A percentile compares a stretch with the other conserved stretches of the same genome.
phyloP scores from a whole-genome alignment of 2,329 filamentous ascomycete genomes.

The Penicillium vulpinum region DNA sequence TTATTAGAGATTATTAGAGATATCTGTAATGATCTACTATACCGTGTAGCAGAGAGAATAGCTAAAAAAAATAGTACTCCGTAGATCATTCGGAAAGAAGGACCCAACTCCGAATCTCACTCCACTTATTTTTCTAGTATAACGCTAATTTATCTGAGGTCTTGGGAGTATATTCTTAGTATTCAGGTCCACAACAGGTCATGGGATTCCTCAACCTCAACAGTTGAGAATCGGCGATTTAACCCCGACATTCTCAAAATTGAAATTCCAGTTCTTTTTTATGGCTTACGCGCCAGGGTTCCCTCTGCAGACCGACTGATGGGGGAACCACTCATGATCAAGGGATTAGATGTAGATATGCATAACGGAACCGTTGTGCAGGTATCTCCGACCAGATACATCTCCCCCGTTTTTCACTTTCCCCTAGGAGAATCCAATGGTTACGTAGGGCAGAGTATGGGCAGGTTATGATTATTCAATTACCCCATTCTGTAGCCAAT shows the following conservation, averaged over 20 bases:
- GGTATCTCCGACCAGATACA: not conserved
- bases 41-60: constrained; percentile 4
- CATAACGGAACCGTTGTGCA: not conserved
- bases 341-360: constrained; percentile 2
- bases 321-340: constrained; percentile 4
- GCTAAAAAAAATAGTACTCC: not conserved
- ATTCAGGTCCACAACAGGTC: not conserved
- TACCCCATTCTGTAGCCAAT: constrained; percentile 5
- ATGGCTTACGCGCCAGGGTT: not conserved
- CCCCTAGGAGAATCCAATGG: not conserved
- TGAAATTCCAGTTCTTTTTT: not conserved
- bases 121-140: constrained; percentile 9
- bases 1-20: not conserved
- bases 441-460: not conserved
- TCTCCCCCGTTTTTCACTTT: not conserved
- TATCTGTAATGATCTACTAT: not conserved
- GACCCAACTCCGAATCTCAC: constrained; percentile 15
- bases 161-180: constrained; percentile 2
- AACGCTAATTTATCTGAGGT: not conserved
- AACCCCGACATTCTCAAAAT: not conserved
- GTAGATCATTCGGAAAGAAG: constrained; percentile 6
- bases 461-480: not conserved
- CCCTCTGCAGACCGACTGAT: not conserved
- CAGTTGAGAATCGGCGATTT: constrained; percentile 13
- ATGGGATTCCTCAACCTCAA: constrained; percentile 19